Evolutionary conservation across 179 eudicot genomes (phyloP).

Genomic region (Nepenthes alata): DNA sequence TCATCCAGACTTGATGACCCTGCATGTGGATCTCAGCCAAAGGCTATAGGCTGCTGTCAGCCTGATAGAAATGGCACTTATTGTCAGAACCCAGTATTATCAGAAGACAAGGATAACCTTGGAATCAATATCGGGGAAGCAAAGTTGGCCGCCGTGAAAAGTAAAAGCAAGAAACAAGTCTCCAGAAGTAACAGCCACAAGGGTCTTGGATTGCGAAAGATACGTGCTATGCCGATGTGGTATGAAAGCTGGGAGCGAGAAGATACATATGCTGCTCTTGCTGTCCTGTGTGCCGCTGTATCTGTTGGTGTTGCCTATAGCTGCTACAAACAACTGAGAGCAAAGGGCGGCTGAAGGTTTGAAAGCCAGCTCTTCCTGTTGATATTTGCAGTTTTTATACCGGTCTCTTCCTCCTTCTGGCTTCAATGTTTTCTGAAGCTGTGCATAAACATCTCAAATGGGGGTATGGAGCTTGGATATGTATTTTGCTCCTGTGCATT

Average conservation of each 20-base stretch:
- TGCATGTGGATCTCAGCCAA: slow-evolving; percentile 22
- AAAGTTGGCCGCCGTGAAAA: slow-evolving; percentile 21
- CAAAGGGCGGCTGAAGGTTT: too few species aligned
- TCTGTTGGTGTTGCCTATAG: slow-evolving; percentile 70
- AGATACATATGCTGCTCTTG: slow-evolving; percentile 77
- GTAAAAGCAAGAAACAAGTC: slow-evolving; percentile 29
- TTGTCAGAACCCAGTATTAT: slow-evolving; percentile 29
- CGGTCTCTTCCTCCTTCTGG: slow-evolving; percentile 3
- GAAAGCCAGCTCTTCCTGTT: background rate
- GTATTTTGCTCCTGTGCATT: too few species aligned
- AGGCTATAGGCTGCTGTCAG: slow-evolving; percentile 41
- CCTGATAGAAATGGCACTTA: slow-evolving; percentile 40
- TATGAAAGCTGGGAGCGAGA: slow-evolving; percentile 85
- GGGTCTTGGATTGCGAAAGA: slow-evolving; percentile 34
- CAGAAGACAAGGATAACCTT: slow-evolving; percentile 16
- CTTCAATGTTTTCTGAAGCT: slow-evolving; percentile 7
- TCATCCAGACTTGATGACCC: slow-evolving; percentile 12
- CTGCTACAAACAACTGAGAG: slow-evolving; percentile 51
- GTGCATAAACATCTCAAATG: slow-evolving; percentile 18
- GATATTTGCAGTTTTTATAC: slow-evolving; percentile 5
- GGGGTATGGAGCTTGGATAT: slow-evolving; percentile 3
- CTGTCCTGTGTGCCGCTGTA: slow-evolving; percentile 60
- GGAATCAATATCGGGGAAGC: slow-evolving; percentile 13
- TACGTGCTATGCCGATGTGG: slow-evolving; percentile 74
- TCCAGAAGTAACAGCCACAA: slow-evolving; percentile 34